Evolutionary conservation across 1,139 yeast species (phyloP).

Genomic region (Candida frijolesensis): DNA sequence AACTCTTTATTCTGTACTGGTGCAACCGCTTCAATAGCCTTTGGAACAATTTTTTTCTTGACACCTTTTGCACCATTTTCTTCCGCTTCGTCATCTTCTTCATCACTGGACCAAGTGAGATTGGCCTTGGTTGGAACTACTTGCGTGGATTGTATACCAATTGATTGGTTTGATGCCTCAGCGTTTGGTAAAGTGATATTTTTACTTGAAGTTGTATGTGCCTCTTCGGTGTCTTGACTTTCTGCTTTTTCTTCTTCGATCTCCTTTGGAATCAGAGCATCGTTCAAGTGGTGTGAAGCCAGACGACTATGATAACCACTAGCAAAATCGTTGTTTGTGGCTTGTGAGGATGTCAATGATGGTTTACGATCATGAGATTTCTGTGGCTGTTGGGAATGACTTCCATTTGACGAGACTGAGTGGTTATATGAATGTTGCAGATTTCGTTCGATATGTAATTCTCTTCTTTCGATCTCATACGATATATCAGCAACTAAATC

Average conservation of each 20-base stretch:
- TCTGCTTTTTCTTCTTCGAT: constrained; percentile 8
- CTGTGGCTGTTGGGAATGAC: not conserved
- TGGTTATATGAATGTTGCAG: constrained; percentile 7
- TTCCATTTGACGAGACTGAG: constrained; percentile 10
- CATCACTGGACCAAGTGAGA: constrained; percentile 82
- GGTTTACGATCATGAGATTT: constrained; percentile 11
- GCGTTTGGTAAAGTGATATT: constrained; percentile 24
- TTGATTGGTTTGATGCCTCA: constrained; percentile 22
- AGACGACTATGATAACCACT: constrained; percentile 14
- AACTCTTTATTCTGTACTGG: not conserved
- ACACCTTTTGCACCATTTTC: not conserved
- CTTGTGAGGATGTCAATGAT: constrained; percentile 11
- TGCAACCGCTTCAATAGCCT: not conserved
- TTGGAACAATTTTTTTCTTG: not conserved
- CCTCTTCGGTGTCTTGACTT: constrained; percentile 10
- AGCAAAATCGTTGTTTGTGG: constrained; percentile 4
- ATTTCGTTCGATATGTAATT: constrained; percentile 39
- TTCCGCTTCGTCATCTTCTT: constrained; percentile 41
- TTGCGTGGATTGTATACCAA: constrained; percentile 58
- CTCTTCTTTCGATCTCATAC: constrained; percentile 82
- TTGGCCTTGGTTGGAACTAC: constrained; percentile 79
- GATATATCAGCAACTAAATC: constrained; percentile 90
- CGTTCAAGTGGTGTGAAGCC: constrained; percentile 11
- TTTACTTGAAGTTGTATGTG: constrained; percentile 15
- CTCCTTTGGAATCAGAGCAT: constrained; percentile 4